phyloP scores from a whole-genome alignment of 768 basidiomycete species.

The Naematelia aurantialba region DNA sequence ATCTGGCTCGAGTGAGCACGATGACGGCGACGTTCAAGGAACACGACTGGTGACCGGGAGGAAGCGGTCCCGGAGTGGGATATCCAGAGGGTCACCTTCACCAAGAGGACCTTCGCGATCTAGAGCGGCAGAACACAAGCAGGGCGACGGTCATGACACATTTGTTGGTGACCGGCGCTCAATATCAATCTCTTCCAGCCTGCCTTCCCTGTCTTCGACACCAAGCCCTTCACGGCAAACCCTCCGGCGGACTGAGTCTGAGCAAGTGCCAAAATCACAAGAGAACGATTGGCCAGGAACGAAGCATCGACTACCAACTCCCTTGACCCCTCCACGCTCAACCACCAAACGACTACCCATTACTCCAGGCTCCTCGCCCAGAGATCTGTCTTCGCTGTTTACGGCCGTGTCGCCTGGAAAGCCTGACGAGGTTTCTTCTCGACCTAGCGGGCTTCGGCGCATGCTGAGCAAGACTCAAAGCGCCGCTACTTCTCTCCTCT shows the following conservation, averaged over 20 bases:
- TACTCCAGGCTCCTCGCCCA: conserved; percentile 23
- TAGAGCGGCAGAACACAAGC: neutral
- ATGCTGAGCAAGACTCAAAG: conserved; percentile 42
- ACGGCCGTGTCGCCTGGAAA: conserved; percentile 18
- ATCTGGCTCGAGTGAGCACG: neutral
- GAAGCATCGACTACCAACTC: neutral
- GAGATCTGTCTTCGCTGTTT: conserved; percentile 24
- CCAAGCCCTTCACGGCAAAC: neutral
- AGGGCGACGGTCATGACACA: neutral
- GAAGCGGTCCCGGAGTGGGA: neutral
- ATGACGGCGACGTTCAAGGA: neutral
- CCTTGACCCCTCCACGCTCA: neutral
- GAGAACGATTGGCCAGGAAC: neutral
- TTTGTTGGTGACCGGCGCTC: neutral
- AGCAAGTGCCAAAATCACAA: neutral
- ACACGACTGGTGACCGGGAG: neutral
- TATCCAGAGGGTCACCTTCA: neutral
- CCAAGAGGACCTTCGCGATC: neutral
- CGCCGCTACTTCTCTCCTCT: conserved; percentile 13
- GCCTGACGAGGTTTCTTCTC: neutral
- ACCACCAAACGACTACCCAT: neutral
- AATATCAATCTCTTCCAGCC: neutral
- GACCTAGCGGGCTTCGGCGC: conserved; percentile 20
- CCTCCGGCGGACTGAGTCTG: neutral
- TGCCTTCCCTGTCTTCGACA: neutral